phyloP scores from a whole-genome alignment of 345 rosid genomes.

The Erysimum cheiranthoides region DNA sequence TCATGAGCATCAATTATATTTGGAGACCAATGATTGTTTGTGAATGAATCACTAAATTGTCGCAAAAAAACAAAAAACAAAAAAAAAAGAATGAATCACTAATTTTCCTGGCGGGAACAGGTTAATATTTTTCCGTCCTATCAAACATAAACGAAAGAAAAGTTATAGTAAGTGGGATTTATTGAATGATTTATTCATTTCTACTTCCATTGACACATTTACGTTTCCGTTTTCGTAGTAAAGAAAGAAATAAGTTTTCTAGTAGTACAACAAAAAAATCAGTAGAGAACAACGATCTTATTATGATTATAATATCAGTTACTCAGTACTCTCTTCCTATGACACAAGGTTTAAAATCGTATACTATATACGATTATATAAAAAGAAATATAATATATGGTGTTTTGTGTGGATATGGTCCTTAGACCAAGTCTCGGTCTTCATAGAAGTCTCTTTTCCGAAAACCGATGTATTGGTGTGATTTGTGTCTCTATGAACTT shows the following conservation, averaged over 20 bases:
- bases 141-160: neutral
- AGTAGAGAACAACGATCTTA: neutral
- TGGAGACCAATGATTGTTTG: constrained; percentile 37
- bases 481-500: constrained; percentile 44
- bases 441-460: constrained; percentile 46
- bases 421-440: constrained; percentile 47
- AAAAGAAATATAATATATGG: neutral
- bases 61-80: too few species aligned
- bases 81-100: constrained; percentile 1
- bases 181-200: neutral
- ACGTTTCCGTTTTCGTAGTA: neutral
- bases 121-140: neutral
- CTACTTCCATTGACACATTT: neutral
- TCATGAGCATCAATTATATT: constrained; percentile 34
- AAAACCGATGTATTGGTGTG: constrained; percentile 41
- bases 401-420: constrained; percentile 38
- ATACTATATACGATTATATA: neutral
- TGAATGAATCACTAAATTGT: constrained; percentile 11
- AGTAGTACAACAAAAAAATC: neutral
- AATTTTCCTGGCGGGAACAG: neutral
- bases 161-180: neutral
- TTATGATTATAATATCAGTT: neutral
- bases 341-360: constrained; percentile 24
- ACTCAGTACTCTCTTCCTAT: constrained; percentile 23
- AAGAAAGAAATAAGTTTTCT: neutral